Base-by-base conservation (phyloP, 1,284 basidiomycete species). In the Trametes sp. region DNA sequence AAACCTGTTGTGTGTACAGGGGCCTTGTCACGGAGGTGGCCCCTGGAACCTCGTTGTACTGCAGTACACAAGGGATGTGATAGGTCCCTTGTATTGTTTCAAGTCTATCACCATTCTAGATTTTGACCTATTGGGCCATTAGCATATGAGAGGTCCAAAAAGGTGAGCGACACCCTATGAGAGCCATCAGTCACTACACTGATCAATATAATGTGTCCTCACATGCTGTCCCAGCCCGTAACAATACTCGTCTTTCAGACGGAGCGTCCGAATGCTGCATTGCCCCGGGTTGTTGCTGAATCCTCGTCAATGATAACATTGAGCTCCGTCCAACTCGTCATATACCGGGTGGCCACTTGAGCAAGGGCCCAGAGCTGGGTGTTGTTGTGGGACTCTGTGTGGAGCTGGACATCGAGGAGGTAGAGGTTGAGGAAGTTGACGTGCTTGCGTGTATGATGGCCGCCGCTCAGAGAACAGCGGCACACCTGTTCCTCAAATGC, bases 381-480 rank as follows among this genome's bases (percentile, higher is more conserved):
- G 23, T 35, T 14, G n/a, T 51, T 51, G 29, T 51, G 31, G 31
- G 13, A 23, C 31, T 51, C 31, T 14, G 23, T 23, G 21, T 51
- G 31, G 9, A 51, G 11, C 13, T 51, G 21, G 31, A 35, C 49
- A n/a, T 51, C 49, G 21, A 51, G 49, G 21, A 51, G 49, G 29
- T 51, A 51, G 13, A 35, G 19, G 19, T 51, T 51, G 31, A 51
- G 49, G 33, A 51, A 51, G 49, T 51, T 51, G 49, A 51, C n/a
- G 33, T 51, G 49, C 8, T 10, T 14, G 13, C 29, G 31, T 21
- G 4, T 21, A 3, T 9, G 7, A 13, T 35, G 9, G 11, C 33
- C 33, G 29, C 49, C 49, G 13, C 49, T 51, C 13, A 51, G 49
- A 21, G 49, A n/a, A 21, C 49, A 51, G 14, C 23, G 31, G 11